These are phyloP conservation scores for Venturia oleaginea DNA, from an alignment of 2,329 filamentous ascomycete genomes.

Conservation along the genomic window DNA sequence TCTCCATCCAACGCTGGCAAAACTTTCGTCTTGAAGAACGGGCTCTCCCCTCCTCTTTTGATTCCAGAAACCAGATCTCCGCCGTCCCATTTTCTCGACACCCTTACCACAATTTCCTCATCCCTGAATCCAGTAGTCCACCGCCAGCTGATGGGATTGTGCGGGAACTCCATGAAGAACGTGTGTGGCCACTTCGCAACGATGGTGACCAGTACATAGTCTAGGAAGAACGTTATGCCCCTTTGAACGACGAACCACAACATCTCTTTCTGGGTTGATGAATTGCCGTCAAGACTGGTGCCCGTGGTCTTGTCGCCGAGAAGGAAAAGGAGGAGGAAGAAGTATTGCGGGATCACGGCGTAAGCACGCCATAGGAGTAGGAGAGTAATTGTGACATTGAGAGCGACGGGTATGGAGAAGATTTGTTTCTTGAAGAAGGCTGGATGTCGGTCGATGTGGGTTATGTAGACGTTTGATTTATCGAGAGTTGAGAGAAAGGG, in stretches of 20 bases:
- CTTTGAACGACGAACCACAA: slow-evolving; percentile 50
- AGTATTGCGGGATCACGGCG: slow-evolving; percentile 64
- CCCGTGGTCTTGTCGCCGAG: slow-evolving; percentile 49
- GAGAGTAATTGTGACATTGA: slow-evolving; percentile 60
- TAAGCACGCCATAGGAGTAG: slow-evolving; percentile 62
- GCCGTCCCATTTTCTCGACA: slow-evolving; percentile 64
- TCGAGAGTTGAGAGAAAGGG: slow-evolving; percentile 60
- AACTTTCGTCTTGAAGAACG: slow-evolving; percentile 53
- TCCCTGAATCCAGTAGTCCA: slow-evolving; percentile 65
- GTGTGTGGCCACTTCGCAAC: slow-evolving; percentile 38
- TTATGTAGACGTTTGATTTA: slow-evolving; percentile 66
- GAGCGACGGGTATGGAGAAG: slow-evolving; percentile 66
- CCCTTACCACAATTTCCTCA: slow-evolving; percentile 71
- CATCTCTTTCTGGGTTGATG: slow-evolving; percentile 35
- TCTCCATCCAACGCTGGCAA: slow-evolving; percentile 59
- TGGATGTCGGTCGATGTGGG: slow-evolving; percentile 69
- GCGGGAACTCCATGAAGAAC: slow-evolving; percentile 52
- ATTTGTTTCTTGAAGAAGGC: slow-evolving; percentile 68
- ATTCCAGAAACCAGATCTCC: slow-evolving; percentile 45
- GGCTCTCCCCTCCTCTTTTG: slow-evolving; percentile 43
- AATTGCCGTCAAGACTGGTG: slow-evolving; percentile 39
- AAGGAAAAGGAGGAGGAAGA: slow-evolving; percentile 49
- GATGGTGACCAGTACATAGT: slow-evolving; percentile 50
- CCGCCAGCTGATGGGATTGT: slow-evolving; percentile 63
- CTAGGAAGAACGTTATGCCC: slow-evolving; percentile 58